These are phyloP conservation scores for Dactylis glomerata DNA, from an alignment of 176 grass and related monocot genomes.

Conservation along the genomic window DNA sequence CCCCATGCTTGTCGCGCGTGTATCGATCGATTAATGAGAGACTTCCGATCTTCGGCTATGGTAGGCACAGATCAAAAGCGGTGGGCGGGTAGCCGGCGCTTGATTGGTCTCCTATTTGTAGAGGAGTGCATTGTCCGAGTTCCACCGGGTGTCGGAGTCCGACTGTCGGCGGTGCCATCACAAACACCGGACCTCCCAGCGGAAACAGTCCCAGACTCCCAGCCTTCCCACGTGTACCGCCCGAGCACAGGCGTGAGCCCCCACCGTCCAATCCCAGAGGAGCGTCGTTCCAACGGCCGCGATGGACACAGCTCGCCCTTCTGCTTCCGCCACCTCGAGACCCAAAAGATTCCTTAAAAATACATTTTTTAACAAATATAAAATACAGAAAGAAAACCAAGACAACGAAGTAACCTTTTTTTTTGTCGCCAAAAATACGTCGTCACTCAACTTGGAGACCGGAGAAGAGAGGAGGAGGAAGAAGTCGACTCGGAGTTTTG, in stretches of 20 bases:
- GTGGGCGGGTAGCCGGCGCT: no score
- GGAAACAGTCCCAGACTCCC: no score
- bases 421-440: neutral
- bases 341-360: neutral
- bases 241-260: no score
- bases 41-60: no score
- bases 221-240: no score
- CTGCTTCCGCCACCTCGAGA: neutral
- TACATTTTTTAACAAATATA: neutral
- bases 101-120: no score
- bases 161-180: no score
- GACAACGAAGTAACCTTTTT: neutral
- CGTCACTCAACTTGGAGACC: neutral
- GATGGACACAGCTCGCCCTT: neutral
- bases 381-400: neutral
- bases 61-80: no score
- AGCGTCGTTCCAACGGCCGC: neutral
- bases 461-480: neutral
- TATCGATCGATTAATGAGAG: neutral
- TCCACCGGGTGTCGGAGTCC: no score
- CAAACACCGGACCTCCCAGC: no score
- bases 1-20: neutral
- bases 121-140: no score
- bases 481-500: conserved; percentile 21
- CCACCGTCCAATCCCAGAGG: neutral